Evolutionary conservation across 2,329 filamentous ascomycete genomes (phyloP), one percentile per base, ranked within the genome.

Genomic region (Verticillium tricorpus): DNA sequence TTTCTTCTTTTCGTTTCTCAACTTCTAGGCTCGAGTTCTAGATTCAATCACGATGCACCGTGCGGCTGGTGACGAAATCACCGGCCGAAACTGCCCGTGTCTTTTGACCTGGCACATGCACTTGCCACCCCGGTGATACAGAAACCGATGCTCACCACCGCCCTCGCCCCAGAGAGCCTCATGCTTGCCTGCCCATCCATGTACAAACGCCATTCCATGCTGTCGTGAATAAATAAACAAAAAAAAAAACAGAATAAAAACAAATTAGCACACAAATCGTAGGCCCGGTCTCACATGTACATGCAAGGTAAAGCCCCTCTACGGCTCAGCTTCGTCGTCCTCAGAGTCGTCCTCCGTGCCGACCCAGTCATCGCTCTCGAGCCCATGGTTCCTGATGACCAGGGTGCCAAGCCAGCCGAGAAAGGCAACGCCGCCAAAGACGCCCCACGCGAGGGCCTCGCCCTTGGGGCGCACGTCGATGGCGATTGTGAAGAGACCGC

Each of bases 351-450:
- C 70, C 0, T 72, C 71, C 3, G 75, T 72, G 22, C 78, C 77
- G 4, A 70, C 64, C 75, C 78, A 83, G 58, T 87, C 85, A 4
- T 80, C 84, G 64, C 85, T 88, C 70, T 89, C 86, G 0, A 89
- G 74, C 0, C 80, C 80, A 2, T 76, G 75, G 2, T 90, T 89
- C 14, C 86, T 82, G 65, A 98, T 94, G 1, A 90, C 89, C 63
- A 94, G 88, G 62, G 91, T 93, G 32, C 92, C 80, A 1, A 92
- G 64, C 78, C 94, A 97, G 0, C 94, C 95, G 0, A 93, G 63
- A 35, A 96, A 87, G 0, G 92, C 86, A 2, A 98, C 82, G 0
- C 90, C 92, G 0, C 90, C 93, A 72, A 98, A 98, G 0, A 96
- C 74, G 1, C 92, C 91, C 84, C 96, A 99, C 0, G 91, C 88